Evolutionary conservation across 768 basidiomycete species (phyloP), one percentile per base, ranked within the genome.

Genomic region (Boletus vermiculosoides): DNA sequence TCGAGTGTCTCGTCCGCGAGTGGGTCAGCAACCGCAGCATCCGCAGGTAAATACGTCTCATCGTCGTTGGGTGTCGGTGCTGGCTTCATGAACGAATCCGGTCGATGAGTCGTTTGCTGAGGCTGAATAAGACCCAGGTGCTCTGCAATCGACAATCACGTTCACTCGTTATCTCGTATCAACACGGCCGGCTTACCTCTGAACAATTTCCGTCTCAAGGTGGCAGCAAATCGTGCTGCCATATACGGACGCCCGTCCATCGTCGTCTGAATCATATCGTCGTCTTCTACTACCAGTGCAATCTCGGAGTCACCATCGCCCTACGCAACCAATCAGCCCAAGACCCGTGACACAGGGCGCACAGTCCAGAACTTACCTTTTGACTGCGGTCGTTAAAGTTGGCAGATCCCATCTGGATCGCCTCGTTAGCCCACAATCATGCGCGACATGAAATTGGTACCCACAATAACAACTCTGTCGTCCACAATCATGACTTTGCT

Each of bases 241-340:
- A 77, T 72, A 71, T 87, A 92, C 28, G 80, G 80, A 60, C 81
- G 70, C 2, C 94, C 92, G 63, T 93, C 77, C 94, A 97, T 96
- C 16, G 69, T 79, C 4, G 86, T 82, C 28, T 80, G 77, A 40
- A 99, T 77, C 75, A 83, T 77, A 49, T 96, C 92, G 0, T 80
- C 74, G 65, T 99, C 96, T 72, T 98, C 95, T 31, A 97, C 87
- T 20, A 98, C 85, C 9, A 97, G 74, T 8, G 90, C 92, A 60
- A 98, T 96, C 74, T 98, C 97, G 1, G 93, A 96, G 72, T 96
- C 94, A 34, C 92, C 93, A 61, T 96, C 89, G 25, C 95, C 95
- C 85, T 88, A 46, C 15, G 60, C 57, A 25, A 49, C 6, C 36
- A n/a, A 37, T 60, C 31, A 70, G 52, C 47, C 25, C 31, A 49